Evolutionary conservation across 257 asterid species (phyloP).

Genomic region (Solanum megistacrolobum): DNA sequence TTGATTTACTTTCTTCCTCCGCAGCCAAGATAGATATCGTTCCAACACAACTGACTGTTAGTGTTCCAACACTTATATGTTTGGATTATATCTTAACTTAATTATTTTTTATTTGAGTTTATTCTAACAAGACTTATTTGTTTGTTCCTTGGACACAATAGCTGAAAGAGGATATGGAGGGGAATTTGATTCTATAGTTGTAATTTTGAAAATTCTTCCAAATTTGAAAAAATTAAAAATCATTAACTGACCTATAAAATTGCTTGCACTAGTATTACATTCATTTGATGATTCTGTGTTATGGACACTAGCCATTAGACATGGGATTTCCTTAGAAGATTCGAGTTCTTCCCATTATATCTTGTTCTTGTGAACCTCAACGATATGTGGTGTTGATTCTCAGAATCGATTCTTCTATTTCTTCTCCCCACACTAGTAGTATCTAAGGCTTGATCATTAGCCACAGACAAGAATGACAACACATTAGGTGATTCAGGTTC

Average conservation of each 20-base stretch:
- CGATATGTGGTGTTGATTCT: background rate
- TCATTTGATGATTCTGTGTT: background rate
- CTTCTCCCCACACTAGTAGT: background rate
- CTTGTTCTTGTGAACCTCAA: background rate
- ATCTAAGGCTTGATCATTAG: background rate
- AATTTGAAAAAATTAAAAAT: no score
- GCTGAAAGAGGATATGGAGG: no score
- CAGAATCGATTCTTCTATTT: background rate
- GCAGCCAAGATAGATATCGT: no score
- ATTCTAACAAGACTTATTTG: no score
- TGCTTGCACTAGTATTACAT: background rate
- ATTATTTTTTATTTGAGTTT: no score
- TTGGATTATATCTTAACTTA: no score
- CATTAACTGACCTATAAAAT: background rate
- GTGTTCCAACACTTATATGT: no score
- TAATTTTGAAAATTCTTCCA: no score
- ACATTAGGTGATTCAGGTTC: background rate
- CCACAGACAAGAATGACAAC: background rate
- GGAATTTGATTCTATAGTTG: no score
- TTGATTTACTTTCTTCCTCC: no score
- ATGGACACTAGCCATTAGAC: background rate
- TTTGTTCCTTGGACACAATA: no score
- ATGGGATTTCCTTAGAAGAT: background rate
- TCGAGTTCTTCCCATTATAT: background rate
- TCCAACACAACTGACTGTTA: no score